Base-by-base conservation (phyloP, 2,329 filamentous ascomycete species). In the Chrysosporium queenslandicum region DNA sequence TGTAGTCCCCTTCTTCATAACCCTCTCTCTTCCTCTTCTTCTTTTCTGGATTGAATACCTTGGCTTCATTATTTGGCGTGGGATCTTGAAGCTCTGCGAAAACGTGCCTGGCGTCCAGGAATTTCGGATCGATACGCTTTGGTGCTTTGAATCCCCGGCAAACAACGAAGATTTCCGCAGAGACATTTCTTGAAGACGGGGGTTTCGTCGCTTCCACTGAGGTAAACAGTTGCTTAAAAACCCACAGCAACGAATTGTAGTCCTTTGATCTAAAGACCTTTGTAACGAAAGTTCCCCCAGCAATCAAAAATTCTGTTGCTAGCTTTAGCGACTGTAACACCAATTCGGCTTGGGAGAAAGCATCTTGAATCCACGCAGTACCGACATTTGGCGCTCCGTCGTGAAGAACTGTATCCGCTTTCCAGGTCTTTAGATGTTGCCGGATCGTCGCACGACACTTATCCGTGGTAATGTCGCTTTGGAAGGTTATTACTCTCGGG, bases 151-250 rank as follows among this genome's bases (percentile, higher is more conserved):
- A 98, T 18, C 91, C 92, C 59, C 85, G 82, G 71, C 91, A 97
- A 30, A 98, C 92, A 58, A 97, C 91, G 74, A 98, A 98, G 37
- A 97, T 97, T 75, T 98, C 92, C 59, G 92, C 92, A 6, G 89
- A 96, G 49, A 98, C 91, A 63, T 94, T 96, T 74, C 92, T 80
- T 7, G 88, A 95, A 0, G 89, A 94, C 0, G 92, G 92, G 2
- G 92, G 92, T 70, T 98, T 98, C 4, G 92, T 98, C 46, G 94
- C 91, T 67, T 98, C 91, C 58, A 98, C 92, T 59, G 92, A 94
- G 45, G 79, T 78, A 73, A 98, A 98, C 0, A 98, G 77, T 68
- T 98, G 92, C 66, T 95, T 95, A 74, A 97, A 89, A 30, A 97
- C 90, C 92, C 92, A 98, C 46, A 97, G 78, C 42, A 98, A 72